Conservation (phyloP, 2,329 filamentous ascomycete species). For the Lachnellula arida region DNA sequence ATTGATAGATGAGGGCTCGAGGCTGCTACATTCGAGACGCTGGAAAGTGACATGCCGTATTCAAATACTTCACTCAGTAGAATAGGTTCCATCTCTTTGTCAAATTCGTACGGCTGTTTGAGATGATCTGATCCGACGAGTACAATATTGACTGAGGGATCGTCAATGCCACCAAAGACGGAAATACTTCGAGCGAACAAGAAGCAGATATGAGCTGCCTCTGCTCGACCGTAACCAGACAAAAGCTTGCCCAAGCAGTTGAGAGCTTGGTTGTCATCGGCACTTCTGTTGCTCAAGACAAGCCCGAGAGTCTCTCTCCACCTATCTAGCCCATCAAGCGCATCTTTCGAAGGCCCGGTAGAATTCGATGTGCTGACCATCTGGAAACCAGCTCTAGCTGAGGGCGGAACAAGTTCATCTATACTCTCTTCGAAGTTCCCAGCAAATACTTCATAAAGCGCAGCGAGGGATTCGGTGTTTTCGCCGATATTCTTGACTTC, state of each 20-base stretch:
- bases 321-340: slow-evolving; percentile 79
- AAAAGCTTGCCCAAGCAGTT: slow-evolving; percentile 77
- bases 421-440: slow-evolving; percentile 93
- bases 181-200: slow-evolving; percentile 72
- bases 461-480: slow-evolving; percentile 82
- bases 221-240: slow-evolving; percentile 77
- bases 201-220: slow-evolving; percentile 92
- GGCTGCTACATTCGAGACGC: slow-evolving; percentile 47
- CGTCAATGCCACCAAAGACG: slow-evolving; percentile 78
- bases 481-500: slow-evolving; percentile 81
- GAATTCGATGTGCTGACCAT: slow-evolving; percentile 74
- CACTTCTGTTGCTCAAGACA: slow-evolving; percentile 81
- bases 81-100: slow-evolving; percentile 78
- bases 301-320: slow-evolving; percentile 89
- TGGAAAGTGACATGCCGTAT: slow-evolving; percentile 73
- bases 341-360: slow-evolving; percentile 60
- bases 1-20: slow-evolving; percentile 77
- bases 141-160: slow-evolving; percentile 72
- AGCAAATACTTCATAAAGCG: slow-evolving; percentile 88
- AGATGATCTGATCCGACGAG: slow-evolving; percentile 82
- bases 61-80: slow-evolving; percentile 96
- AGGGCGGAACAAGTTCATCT: slow-evolving; percentile 89
- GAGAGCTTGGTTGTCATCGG: slow-evolving; percentile 72
- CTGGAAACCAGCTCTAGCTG: slow-evolving; percentile 86
- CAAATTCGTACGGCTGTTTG: slow-evolving; percentile 64